A percentile compares a stretch with the other conserved stretches of the same genome.
Conservation (phyloP, 1,284 basidiomycete genomes). For the Ceratobasidium sp. region DNA sequence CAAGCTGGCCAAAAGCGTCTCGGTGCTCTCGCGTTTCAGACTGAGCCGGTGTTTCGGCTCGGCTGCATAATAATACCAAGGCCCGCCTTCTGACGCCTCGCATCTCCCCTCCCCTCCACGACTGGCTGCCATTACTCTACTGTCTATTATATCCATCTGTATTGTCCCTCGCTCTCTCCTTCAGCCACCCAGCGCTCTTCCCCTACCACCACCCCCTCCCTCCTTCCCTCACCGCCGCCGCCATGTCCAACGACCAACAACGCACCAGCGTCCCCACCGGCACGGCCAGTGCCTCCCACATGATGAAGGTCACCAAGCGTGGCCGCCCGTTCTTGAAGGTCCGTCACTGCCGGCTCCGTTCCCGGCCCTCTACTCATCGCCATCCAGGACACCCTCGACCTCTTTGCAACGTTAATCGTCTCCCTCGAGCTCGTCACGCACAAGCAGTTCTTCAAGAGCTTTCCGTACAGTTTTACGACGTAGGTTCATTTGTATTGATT, state of each 20-base stretch:
- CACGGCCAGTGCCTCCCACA: conserved; percentile 78
- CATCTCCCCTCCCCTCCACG: conserved; percentile 34
- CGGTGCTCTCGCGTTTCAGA: conserved; percentile 27
- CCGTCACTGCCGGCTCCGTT: conserved; percentile 42
- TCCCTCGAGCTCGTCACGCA: conserved; percentile 90
- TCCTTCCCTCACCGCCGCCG: conserved; percentile 46
- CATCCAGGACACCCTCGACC: conserved; percentile 92
- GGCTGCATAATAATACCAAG: conserved; percentile 24
- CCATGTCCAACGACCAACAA: conserved; percentile 26
- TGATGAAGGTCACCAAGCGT: conserved; percentile 97
- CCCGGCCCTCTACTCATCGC: not conserved
- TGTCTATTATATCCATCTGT: conserved; percentile 25
- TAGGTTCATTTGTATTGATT: conserved; percentile 60
- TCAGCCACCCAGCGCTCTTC: conserved; percentile 41
- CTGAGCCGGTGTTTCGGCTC: conserved; percentile 28
- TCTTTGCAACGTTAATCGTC: conserved; percentile 96
- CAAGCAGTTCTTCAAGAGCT: conserved; percentile 95
- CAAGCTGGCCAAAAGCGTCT: conserved; percentile 10
- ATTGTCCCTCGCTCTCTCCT: not conserved
- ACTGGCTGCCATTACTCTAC: conserved; percentile 29
- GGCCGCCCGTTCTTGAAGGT: conserved; percentile 95
- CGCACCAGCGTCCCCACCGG: conserved; percentile 47
- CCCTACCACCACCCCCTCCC: conserved; percentile 49
- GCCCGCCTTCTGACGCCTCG: conserved; percentile 16
- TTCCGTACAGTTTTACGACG: conserved; percentile 96